phyloP scores from a whole-genome alignment of 805 yeast species.

The Wickerhamiella musiphila region DNA sequence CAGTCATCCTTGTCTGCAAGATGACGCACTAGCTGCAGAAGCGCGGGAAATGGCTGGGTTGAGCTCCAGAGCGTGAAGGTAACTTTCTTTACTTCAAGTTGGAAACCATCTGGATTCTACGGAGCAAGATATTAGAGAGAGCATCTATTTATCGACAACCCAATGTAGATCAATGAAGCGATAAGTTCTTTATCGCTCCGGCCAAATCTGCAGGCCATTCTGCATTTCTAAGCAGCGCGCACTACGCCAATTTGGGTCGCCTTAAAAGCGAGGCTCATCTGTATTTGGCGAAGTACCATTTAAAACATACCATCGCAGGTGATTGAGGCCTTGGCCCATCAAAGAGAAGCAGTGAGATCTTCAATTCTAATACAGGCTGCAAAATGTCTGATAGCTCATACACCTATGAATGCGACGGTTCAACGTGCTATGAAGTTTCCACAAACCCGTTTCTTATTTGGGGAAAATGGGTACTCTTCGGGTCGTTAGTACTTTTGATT shows the following conservation, averaged over 20 bases:
- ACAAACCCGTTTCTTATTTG: constrained; percentile 18
- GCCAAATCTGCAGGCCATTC: too few species aligned
- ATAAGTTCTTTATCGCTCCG: too few species aligned
- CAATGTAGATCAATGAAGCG: too few species aligned
- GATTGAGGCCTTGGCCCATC: not conserved
- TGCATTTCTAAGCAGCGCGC: too few species aligned
- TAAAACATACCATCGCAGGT: not conserved
- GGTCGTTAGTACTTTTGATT: constrained; percentile 14
- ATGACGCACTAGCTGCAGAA: too few species aligned
- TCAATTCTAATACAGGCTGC: not conserved
- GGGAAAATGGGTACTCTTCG: constrained; percentile 24
- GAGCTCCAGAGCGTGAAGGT: too few species aligned
- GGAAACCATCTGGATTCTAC: too few species aligned
- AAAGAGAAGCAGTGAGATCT: not conserved
- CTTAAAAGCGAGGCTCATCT: not conserved
- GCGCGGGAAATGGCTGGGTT: too few species aligned
- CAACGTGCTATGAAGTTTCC: constrained; percentile 10
- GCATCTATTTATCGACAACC: too few species aligned
- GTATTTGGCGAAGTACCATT: not conserved
- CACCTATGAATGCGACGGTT: constrained; percentile 7
- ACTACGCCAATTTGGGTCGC: not conserved
- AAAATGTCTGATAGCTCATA: not conserved
- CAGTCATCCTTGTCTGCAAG: too few species aligned
- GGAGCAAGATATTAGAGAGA: too few species aligned
- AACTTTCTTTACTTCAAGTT: too few species aligned